Evolutionary conservation across 2,329 filamentous ascomycete species (phyloP).

Genomic region (Ceratocystis albifundus): DNA sequence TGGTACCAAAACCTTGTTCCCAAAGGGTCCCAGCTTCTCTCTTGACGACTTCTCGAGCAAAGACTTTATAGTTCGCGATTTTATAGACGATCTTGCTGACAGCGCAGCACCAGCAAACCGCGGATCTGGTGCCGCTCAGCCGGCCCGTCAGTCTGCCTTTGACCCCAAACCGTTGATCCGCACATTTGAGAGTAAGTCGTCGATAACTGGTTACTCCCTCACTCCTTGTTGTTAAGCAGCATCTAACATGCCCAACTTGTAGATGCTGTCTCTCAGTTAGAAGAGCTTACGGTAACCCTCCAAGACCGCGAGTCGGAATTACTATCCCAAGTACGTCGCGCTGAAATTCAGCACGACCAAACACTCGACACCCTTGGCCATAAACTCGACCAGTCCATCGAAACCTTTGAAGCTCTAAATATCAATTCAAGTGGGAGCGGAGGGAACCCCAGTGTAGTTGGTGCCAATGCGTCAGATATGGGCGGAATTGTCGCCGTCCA

Average conservation of each 20-base stretch:
- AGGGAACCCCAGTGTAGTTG: constrained; percentile 34
- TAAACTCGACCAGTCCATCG: constrained; percentile 85
- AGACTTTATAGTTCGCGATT: constrained; percentile 97
- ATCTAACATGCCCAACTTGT: constrained; percentile 26
- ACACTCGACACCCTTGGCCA: constrained; percentile 77
- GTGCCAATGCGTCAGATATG: constrained; percentile 13
- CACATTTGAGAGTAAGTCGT: constrained; percentile 65
- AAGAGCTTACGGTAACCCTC: constrained; percentile 65
- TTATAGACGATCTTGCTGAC: constrained; percentile 86
- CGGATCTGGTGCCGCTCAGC: constrained; percentile 49
- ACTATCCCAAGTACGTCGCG: constrained; percentile 75
- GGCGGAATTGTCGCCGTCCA: constrained; percentile 68
- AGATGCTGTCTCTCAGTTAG: constrained; percentile 58
- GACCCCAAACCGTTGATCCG: constrained; percentile 95
- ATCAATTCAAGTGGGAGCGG: constrained; percentile 51
- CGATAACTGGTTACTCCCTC: no score
- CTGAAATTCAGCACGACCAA: constrained; percentile 82
- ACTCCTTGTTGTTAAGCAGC: not conserved
- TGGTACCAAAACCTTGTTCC: constrained; percentile 57
- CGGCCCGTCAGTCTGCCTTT: constrained; percentile 48
- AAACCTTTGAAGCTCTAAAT: constrained; percentile 83
- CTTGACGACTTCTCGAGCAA: constrained; percentile 78
- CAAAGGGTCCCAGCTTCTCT: constrained; percentile 69
- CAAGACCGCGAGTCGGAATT: constrained; percentile 86
- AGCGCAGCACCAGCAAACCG: constrained; percentile 67